Percentiles rank a stretch among this genome's conserved stretches.
These are phyloP conservation scores for Dothiorella sarmentorum DNA, from an alignment of 2,329 filamentous ascomycete genomes.

Conservation along the genomic window DNA sequence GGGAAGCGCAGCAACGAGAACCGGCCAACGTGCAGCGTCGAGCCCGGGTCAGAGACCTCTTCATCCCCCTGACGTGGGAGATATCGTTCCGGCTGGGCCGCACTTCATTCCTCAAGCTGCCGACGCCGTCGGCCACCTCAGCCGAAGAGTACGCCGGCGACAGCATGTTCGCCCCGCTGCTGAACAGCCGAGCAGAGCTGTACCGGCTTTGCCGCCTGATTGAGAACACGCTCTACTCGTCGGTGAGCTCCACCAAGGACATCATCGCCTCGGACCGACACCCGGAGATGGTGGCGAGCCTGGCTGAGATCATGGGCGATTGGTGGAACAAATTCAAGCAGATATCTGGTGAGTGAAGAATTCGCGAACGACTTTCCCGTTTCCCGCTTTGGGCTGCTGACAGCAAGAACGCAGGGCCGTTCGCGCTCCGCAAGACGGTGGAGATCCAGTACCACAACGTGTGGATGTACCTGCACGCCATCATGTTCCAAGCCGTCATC, in stretches of 20 bases:
- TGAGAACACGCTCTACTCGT: not conserved
- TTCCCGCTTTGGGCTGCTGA: not conserved
- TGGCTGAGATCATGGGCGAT: not conserved
- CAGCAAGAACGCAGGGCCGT: not conserved
- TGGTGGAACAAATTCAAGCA: conserved; percentile 7
- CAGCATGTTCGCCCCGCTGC: not conserved
- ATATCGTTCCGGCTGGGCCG: not conserved
- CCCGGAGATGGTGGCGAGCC: not conserved
- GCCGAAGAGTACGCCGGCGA: not conserved
- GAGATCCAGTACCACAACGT: conserved; percentile 8
- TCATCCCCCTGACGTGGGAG: not conserved
- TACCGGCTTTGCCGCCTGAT: not conserved
- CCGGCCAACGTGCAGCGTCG: not conserved
- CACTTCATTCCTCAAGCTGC: not conserved
- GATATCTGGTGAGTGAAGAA: not conserved
- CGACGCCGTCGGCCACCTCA: not conserved
- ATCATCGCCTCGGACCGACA: not conserved
- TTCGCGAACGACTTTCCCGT: too few relatives aligned
- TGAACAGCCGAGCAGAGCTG: not conserved
- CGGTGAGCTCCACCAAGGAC: not conserved
- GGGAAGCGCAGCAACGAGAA: not conserved
- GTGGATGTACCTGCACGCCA: not conserved
- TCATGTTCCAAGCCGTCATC: not conserved
- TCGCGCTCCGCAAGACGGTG: not conserved
- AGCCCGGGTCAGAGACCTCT: not conserved